Conservation (phyloP, 2,329 filamentous ascomycete species). For the Penicillium sp. region DNA sequence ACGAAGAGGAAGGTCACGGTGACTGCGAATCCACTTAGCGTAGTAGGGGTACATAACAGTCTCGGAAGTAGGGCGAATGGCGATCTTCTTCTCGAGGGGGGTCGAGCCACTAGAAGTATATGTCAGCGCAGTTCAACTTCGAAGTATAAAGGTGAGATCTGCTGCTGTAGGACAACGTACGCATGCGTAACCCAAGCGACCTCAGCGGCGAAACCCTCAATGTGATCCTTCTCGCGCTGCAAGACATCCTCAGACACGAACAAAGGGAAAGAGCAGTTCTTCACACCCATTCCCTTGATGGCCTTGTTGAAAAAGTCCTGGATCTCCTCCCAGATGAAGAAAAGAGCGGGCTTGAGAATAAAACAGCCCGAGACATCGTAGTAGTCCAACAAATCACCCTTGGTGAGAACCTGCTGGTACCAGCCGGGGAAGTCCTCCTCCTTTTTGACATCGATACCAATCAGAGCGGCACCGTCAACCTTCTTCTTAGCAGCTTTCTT, state of each 20-base stretch:
- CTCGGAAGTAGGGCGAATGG: conserved; percentile 66
- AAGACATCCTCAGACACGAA: conserved; percentile 91
- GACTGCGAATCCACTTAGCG: conserved; percentile 92
- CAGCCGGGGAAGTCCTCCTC: conserved; percentile 83
- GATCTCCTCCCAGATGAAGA: conserved; percentile 65
- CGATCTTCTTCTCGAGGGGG: conserved; percentile 77
- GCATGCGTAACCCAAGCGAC: conserved; percentile 52
- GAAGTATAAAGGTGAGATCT: neutral
- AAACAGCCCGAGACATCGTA: conserved; percentile 98
- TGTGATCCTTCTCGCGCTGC: conserved; percentile 83
- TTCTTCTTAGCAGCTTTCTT: conserved; percentile 45
- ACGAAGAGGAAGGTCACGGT: conserved; percentile 88
- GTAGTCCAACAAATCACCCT: conserved; percentile 97
- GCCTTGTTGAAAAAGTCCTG: conserved; percentile 56
- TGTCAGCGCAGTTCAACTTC: conserved; percentile 8
- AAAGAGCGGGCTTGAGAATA: conserved; percentile 73
- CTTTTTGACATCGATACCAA: conserved; percentile 84
- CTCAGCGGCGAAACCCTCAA: conserved; percentile 91
- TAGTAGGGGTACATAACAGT: conserved; percentile 96
- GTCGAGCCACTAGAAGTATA: conserved; percentile 68
- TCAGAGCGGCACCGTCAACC: conserved; percentile 62
- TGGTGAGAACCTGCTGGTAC: conserved; percentile 97
- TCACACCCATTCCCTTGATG: conserved; percentile 88
- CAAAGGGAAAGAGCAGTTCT: conserved; percentile 94
- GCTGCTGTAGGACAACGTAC: conserved; percentile 27